Evolutionary conservation across 768 basidiomycete species (phyloP), one percentile per base, ranked within the genome.

Genomic region (Lactarius sp.): DNA sequence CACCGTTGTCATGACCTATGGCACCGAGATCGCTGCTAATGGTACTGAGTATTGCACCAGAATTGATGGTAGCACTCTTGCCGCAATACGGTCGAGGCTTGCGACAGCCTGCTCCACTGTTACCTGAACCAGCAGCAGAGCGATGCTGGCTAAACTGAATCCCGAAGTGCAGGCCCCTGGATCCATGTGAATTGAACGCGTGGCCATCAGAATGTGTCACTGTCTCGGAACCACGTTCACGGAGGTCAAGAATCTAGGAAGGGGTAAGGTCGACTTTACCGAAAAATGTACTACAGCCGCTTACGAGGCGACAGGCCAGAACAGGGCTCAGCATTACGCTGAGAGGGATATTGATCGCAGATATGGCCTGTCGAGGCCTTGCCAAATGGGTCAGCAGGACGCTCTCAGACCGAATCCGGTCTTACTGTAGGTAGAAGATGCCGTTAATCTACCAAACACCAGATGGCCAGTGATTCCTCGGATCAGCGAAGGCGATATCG

Each of bases 371-470:
- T 61, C 86, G 87, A 55, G 88, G 89, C 77, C 88, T 91, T 66
- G 27, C 47, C 7, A 53, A 31, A 13, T 50, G 49, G 49, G 56
- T 62, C 57, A 67, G 39, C 39, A 61, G 49, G 67, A 56, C 69
- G 49, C 39, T 57, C 68, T 66, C 55, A 6, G 18, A 55, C 1
- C 8, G 52, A 59, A 55, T 27, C n/a, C 50, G 56, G 60, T 6
- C 85, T 67, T 68, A 89, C 88, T 91, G 90, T n/a, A 92, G 81
- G 73, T 91, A 92, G 72, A 91, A 91, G 41, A 91, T 86, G 49
- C 90, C 90, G 66, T 92, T 92, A 71, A 91, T 84, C 79, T 80
- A 64, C 56, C 31, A 61, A 10, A 16, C 37, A 39, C 22, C 16
- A 54, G 46, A 60, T 60, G n/a, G 13, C 10, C 8, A 0, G 49